These are phyloP conservation scores for Diaporthe sp. DNA, from an alignment of 2,329 filamentous ascomycete genomes.

Conservation along the genomic window DNA sequence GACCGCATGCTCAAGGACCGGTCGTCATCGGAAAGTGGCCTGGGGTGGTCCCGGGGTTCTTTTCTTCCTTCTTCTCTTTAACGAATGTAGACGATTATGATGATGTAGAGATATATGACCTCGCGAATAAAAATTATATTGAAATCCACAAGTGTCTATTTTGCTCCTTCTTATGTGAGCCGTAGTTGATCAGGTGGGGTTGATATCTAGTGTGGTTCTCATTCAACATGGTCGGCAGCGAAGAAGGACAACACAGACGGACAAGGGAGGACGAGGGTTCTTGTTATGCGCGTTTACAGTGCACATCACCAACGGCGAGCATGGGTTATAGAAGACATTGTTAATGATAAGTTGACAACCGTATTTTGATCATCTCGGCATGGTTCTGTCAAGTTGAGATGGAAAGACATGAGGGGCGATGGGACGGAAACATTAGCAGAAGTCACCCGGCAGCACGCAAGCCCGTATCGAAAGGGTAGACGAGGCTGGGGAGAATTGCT, in stretches of 20 bases:
- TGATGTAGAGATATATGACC: constrained; percentile 32
- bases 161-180: too few species aligned
- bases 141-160: not conserved
- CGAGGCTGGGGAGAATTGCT: not conserved
- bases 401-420: not conserved
- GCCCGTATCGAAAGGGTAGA: not conserved
- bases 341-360: not conserved
- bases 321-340: not conserved
- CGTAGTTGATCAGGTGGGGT: not conserved
- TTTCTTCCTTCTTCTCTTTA: constrained; percentile 2
- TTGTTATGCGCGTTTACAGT: not conserved
- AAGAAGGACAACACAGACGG: not conserved
- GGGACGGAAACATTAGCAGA: not conserved
- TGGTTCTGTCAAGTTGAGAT: not conserved
- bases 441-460: not conserved
- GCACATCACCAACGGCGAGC: not conserved
- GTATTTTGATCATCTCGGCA: not conserved
- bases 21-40: not conserved
- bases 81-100: constrained; percentile 33
- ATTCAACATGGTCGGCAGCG: too few species aligned
- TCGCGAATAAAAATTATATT: constrained; percentile 9
- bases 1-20: not conserved
- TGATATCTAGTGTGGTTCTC: not conserved
- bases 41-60: not conserved
- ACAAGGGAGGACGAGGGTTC: not conserved